Conservation (phyloP, 257 asterid genomes). For the Eucommia ulmoides region DNA sequence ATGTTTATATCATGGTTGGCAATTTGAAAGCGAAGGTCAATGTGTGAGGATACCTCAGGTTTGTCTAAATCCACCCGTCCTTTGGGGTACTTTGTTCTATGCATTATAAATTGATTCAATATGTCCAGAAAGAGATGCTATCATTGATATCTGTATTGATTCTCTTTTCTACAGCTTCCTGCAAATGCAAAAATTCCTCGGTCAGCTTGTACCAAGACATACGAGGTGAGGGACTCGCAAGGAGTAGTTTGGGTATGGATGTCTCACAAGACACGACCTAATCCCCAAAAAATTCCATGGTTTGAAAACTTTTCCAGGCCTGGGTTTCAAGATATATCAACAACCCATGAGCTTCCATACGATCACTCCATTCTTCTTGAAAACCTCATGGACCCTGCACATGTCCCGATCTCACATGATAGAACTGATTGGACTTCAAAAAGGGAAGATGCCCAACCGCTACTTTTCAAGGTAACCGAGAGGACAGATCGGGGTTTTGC, state of each 20-base stretch:
- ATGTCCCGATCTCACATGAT: conserved; percentile 86
- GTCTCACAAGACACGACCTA: conserved; percentile 63
- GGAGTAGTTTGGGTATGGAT: conserved; percentile 98
- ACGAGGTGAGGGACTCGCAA: conserved; percentile 67
- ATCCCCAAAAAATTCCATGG: conserved; percentile 58
- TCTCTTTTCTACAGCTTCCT: conserved; percentile 37
- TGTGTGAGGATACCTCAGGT: conserved; percentile 96
- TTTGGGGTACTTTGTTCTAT: not conserved
- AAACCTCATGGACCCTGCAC: conserved; percentile 98
- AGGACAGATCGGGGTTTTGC: conserved; percentile 81
- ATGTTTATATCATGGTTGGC: conserved; percentile 97
- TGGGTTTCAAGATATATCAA: conserved; percentile 61
- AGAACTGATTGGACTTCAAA: conserved; percentile 79
- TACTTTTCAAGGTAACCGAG: conserved; percentile 63
- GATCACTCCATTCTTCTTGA: conserved; percentile 94
- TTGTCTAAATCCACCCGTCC: conserved; percentile 6
- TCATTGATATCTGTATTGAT: conserved; percentile 1
- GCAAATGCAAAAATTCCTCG: conserved; percentile 65
- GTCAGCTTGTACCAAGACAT: conserved; percentile 69
- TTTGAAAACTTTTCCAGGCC: conserved; percentile 62
- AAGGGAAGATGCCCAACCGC: conserved; percentile 70
- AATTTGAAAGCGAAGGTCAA: conserved; percentile 73
- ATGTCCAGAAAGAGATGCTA: not conserved
- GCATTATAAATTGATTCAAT: conserved; percentile 3
- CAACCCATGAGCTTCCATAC: conserved; percentile 85